phyloP scores from a whole-genome alignment of 306 rosid species.

The Malus fusca region DNA sequence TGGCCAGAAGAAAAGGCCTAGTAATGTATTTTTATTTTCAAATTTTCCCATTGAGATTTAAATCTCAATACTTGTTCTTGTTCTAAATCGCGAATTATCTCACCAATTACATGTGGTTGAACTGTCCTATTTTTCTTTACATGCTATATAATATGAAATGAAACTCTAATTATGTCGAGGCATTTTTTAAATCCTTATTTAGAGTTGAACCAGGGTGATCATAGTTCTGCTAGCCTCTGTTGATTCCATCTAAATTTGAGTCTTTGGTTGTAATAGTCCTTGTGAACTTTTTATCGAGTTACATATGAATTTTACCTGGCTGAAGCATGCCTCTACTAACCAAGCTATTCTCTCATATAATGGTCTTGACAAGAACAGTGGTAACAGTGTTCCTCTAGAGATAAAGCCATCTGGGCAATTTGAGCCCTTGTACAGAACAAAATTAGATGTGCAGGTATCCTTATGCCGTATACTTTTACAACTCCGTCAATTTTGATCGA shows the following conservation, averaged over 20 bases:
- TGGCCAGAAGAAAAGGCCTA: no score
- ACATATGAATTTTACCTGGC: not conserved
- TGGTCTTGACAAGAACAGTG: conserved; percentile 40
- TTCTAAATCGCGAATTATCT: not conserved
- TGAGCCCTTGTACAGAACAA: conserved; percentile 79
- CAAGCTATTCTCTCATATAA: no score
- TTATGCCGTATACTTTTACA: conserved; percentile 2
- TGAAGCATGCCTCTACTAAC: not conserved
- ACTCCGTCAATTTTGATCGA: conserved; percentile 5
- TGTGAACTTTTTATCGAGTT: not conserved
- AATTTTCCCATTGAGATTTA: no score
- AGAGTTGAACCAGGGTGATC: not conserved
- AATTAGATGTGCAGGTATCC: conserved; percentile 71
- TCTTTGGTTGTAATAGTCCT: not conserved
- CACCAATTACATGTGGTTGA: not conserved
- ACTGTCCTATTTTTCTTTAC: not conserved
- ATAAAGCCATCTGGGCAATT: conserved; percentile 90
- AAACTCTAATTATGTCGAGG: not conserved
- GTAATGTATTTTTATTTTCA: no score
- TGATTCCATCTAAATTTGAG: not conserved
- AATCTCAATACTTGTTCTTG: no score
- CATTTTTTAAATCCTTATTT: not conserved
- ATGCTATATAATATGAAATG: not conserved
- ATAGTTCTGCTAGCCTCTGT: not conserved
- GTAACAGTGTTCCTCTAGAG: conserved; percentile 68